A percentile compares a stretch with the other conserved stretches of the same genome.
phyloP scores from a whole-genome alignment of 208 protist species.

The Acanthamoeba sp. region DNA sequence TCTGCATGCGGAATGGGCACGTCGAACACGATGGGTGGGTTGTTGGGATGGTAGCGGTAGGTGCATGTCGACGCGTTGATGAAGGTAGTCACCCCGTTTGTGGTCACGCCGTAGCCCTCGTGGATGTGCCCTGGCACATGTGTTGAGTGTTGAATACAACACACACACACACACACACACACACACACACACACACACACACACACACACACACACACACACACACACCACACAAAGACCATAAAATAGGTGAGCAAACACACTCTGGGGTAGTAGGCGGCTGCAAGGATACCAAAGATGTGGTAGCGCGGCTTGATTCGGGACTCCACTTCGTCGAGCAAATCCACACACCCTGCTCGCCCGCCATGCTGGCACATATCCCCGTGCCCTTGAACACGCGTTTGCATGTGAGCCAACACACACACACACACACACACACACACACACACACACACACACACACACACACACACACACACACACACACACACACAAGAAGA shows the following conservation, averaged over 20 bases:
- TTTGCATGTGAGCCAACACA: no score
- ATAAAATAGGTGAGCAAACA: no score
- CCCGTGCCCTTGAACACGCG: slow-evolving; percentile 74
- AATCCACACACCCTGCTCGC: slow-evolving; percentile 78
- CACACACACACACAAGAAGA: no score
- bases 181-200: no score
- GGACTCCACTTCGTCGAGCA: slow-evolving; percentile 70
- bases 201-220: no score
- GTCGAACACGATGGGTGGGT: slow-evolving; percentile 77
- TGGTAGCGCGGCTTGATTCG: slow-evolving; percentile 74
- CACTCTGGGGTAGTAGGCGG: no score
- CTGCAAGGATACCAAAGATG: slow-evolving; percentile 75
- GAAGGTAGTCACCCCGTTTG: slow-evolving; percentile 72
- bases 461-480: no score
- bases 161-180: no score
- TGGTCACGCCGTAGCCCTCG: slow-evolving; percentile 77
- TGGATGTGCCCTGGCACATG: slow-evolving; percentile 35
- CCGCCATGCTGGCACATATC: slow-evolving; percentile 54
- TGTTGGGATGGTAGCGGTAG: slow-evolving; percentile 55
- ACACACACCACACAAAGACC: no score
- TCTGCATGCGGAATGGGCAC: slow-evolving; percentile 73
- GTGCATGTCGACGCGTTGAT: slow-evolving; percentile 80
- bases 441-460: no score
- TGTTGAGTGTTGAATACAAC: no score
- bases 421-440: no score